Base-by-base conservation (phyloP, 1,284 basidiomycete genomes). In the Trametes hirsuta region DNA sequence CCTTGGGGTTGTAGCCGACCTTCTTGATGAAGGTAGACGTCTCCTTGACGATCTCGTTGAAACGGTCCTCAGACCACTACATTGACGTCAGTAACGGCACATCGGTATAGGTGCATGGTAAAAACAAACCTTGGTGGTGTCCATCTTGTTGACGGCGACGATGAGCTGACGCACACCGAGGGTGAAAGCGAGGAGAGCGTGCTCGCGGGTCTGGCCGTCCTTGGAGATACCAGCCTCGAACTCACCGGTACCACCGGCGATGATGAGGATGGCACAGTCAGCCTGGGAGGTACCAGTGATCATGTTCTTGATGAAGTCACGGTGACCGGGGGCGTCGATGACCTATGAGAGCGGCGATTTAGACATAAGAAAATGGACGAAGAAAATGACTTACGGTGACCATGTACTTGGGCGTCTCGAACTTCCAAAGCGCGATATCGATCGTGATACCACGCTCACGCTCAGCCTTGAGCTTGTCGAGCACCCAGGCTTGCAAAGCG, bases 301-400 rank as follows among this genome's bases (percentile, higher is more conserved):
- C 95, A 98, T 98, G 94, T 98, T 99, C 87, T 99, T 99, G 90
- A 99, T 99, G 84, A 99, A 99, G 80, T 99, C 97, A 91, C 97
- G 95, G 84, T 99, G 97, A 78, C 97, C 97, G 58, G 97, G 97
- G 79, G 97, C 97, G 79, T 98, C 96, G 72, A 97, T 97, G 82
- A 97, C 94, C 91, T 92, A 51, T 45, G 54, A 52, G 39, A 18
- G 6, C 25, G 25, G 47, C 35, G 49, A 45, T 62, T 24, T 68
- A 53, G 39, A 37, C 6, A 8, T 3, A 5, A 42, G 34, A 37
- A n/a, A 41, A 41, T 47, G 12, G 5, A 30, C 11, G 72, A 37
- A n/a, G 30, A 21, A 37, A 53, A 56, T 30, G 22, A 77, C 88
- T 65, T 77, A 94, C 92, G 61, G 93, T 95, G 71, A 95, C 91